Percentiles rank a stretch among this genome's conserved stretches.
phyloP scores from a whole-genome alignment of 2,329 filamentous ascomycete species.

The Cytospora paraplurivora region DNA sequence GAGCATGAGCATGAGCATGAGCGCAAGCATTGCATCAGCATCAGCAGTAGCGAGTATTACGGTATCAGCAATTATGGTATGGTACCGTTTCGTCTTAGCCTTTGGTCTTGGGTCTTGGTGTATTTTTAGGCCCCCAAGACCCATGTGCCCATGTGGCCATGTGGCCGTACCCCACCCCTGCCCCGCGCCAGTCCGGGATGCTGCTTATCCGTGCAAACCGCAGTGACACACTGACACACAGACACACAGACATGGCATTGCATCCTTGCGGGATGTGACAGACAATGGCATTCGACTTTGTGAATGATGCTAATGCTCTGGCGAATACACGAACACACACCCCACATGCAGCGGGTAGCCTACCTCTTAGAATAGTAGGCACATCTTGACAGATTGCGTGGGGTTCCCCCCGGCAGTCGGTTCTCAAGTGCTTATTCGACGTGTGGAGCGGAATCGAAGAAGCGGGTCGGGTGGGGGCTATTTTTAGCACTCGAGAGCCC shows the following conservation, averaged over 20 bases:
- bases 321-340: background rate
- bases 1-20: slow-evolving; percentile 10
- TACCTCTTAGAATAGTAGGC: background rate
- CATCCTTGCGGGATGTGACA: too few relatives aligned
- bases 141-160: slow-evolving; percentile 22
- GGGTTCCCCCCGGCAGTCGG: too few relatives aligned
- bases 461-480: slow-evolving; percentile 22
- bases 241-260: too few relatives aligned
- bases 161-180: slow-evolving; percentile 21
- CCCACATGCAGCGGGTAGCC: background rate
- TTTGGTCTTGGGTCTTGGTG: slow-evolving; percentile 2
- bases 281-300: too few relatives aligned
- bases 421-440: too few relatives aligned
- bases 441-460: background rate
- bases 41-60: slow-evolving; percentile 10
- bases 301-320: too few relatives aligned
- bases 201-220: background rate
- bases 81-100: background rate
- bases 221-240: slow-evolving; percentile 8
- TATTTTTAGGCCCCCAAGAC: slow-evolving; percentile 26
- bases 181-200: slow-evolving; percentile 2
- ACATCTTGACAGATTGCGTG: background rate
- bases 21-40: background rate
- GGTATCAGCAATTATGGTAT: slow-evolving; percentile 12
- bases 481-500: slow-evolving; percentile 18